phyloP scores from a whole-genome alignment of 176 grass and related monocot genomes.

The Carex myosuroides region DNA sequence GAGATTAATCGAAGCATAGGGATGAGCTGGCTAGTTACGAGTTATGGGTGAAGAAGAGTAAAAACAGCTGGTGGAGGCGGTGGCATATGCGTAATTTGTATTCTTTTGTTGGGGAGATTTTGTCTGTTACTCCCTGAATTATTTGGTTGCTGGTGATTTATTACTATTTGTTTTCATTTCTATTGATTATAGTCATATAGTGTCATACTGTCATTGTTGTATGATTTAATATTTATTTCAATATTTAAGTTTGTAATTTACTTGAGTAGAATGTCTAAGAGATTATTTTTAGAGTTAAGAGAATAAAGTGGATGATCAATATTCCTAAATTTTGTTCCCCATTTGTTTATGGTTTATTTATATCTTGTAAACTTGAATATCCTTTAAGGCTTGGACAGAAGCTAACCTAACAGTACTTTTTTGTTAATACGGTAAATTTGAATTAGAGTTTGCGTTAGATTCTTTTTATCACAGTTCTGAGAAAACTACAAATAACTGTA shows the following conservation, averaged over 20 bases:
- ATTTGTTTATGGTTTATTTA: background rate
- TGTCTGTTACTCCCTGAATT: slow-evolving; percentile 7
- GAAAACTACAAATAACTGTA: too few relatives aligned
- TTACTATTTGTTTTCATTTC: background rate
- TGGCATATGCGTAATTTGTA: background rate
- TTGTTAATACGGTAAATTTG: background rate
- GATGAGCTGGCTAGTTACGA: slow-evolving; percentile 17
- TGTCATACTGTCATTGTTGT: background rate
- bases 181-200: background rate
- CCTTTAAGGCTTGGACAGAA: background rate
- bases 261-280: background rate
- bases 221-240: background rate
- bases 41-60: background rate
- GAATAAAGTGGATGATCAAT: background rate
- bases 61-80: background rate
- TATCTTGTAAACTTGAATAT: background rate
- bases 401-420: background rate
- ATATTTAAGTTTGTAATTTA: background rate
- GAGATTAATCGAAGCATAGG: background rate
- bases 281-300: background rate
- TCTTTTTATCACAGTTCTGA: background rate
- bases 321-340: background rate
- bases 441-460: background rate
- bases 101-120: slow-evolving; percentile 14
- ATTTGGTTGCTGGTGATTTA: background rate